phyloP scores from a whole-genome alignment of 2,329 filamentous ascomycete species.

The Hypoxylon sp. region DNA sequence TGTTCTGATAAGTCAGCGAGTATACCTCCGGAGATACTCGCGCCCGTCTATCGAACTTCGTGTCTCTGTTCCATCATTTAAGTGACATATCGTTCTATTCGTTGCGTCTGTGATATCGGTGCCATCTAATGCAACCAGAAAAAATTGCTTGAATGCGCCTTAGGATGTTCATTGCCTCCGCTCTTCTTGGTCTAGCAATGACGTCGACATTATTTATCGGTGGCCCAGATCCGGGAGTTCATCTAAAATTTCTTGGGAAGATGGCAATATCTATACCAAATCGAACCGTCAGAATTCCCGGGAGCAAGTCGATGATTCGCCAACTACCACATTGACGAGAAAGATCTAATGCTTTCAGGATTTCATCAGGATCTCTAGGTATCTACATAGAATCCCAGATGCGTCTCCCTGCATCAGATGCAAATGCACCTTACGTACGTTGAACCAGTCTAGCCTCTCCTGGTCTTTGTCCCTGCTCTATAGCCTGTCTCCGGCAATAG shows the following conservation, averaged over 20 bases:
- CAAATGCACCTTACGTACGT: conserved; percentile 22
- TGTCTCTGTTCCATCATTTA: not conserved
- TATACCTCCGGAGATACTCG: too few species aligned
- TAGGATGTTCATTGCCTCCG: not conserved
- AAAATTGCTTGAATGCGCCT: not conserved
- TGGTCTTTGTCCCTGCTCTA: not conserved
- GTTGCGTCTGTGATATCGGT: not conserved
- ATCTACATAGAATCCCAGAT: conserved; percentile 21
- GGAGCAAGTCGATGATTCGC: not conserved
- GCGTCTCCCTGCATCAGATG: conserved; percentile 30
- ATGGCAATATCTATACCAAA: conserved; percentile 1
- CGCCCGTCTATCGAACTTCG: not conserved
- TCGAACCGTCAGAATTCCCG: conserved; percentile 1
- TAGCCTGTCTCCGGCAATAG: conserved; percentile 9
- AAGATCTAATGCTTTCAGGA: conserved; percentile 12
- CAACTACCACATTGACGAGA: not conserved
- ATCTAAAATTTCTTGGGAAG: not conserved
- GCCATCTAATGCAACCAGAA: not conserved
- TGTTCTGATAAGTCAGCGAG: too few species aligned
- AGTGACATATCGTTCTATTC: conserved; percentile 2
- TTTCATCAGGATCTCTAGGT: conserved; percentile 11
- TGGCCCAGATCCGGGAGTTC: not conserved
- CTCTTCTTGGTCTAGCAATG: not conserved
- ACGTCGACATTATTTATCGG: not conserved
- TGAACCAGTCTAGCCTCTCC: conserved; percentile 1